Percentiles rank a stretch among this genome's conserved stretches.
Conservation (phyloP, 1,284 basidiomycete genomes). For the Ustilago sp. region DNA sequence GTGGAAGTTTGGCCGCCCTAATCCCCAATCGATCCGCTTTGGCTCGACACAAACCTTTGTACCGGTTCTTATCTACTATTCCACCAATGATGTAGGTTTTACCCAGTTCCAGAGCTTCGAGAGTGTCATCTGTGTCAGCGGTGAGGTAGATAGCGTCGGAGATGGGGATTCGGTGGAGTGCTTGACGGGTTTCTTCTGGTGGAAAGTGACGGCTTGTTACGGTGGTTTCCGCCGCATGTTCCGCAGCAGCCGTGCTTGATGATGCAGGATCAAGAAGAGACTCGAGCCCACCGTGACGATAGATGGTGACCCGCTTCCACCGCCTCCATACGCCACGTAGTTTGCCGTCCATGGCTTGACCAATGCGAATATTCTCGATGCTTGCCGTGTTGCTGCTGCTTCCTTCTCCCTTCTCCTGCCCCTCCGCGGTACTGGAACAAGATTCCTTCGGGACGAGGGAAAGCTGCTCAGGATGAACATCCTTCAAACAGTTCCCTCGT, state of each 20-base stretch:
- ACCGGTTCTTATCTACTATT: constrained; percentile 94
- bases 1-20: constrained; percentile 88
- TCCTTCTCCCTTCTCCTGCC: background rate
- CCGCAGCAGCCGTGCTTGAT: background rate
- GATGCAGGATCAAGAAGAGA: constrained; percentile 21
- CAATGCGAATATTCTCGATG: constrained; percentile 75
- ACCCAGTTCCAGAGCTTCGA: constrained; percentile 81
- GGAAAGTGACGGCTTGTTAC: constrained; percentile 12
- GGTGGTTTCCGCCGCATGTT: background rate
- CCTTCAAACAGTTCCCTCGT: constrained; percentile 67
- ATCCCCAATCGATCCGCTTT: constrained; percentile 83
- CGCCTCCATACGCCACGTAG: constrained; percentile 79
- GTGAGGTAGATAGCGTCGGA: constrained; percentile 86
- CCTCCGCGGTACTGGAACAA: background rate
- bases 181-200: constrained; percentile 18
- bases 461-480: constrained; percentile 37
- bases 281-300: constrained; percentile 73
- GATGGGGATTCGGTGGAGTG: constrained; percentile 23
- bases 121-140: constrained; percentile 88
- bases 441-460: constrained; percentile 15
- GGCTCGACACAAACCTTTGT: constrained; percentile 87
- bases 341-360: constrained; percentile 79
- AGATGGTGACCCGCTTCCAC: constrained; percentile 86
- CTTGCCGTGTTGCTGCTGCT: constrained; percentile 5
- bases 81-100: constrained; percentile 97